phyloP scores from a whole-genome alignment of 768 basidiomycete genomes.

The Galerina sulciceps region DNA sequence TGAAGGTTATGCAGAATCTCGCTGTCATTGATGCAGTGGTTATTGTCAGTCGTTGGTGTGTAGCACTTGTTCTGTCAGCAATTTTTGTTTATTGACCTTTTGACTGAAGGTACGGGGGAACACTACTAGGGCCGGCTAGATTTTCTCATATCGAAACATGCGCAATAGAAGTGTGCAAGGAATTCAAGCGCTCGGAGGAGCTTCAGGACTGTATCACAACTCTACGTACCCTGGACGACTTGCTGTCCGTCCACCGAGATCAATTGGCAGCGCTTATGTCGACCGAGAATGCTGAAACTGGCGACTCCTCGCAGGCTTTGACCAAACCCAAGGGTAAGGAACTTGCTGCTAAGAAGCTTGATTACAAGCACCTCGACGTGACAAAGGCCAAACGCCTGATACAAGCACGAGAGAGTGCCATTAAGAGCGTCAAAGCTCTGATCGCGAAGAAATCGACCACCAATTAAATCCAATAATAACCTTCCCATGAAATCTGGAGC shows the following conservation, averaged over 20 bases:
- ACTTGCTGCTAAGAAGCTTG: constrained; percentile 33
- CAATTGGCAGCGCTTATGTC: constrained; percentile 36
- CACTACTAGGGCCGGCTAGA: constrained; percentile 72
- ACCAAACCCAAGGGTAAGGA: constrained; percentile 22
- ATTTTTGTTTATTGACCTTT: not conserved
- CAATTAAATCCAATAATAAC: not conserved
- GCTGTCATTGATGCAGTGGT: constrained; percentile 80
- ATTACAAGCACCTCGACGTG: constrained; percentile 64
- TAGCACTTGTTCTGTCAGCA: not conserved
- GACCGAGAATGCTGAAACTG: not conserved
- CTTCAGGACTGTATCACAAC: constrained; percentile 63
- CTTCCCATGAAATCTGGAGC: not conserved
- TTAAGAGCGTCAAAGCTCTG: constrained; percentile 61
- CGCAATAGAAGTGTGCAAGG: constrained; percentile 71
- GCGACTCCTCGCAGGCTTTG: not conserved
- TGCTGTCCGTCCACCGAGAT: constrained; percentile 58
- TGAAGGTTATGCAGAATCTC: constrained; percentile 71
- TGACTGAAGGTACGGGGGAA: constrained; percentile 74
- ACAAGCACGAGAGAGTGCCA: constrained; percentile 69
- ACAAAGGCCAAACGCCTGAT: constrained; percentile 70
- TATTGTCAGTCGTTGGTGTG: constrained; percentile 78
- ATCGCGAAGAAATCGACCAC: constrained; percentile 43
- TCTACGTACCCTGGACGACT: constrained; percentile 62
- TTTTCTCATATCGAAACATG: constrained; percentile 83
- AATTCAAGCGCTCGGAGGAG: constrained; percentile 70